Conservation (phyloP, 768 basidiomycete genomes). For the Amyloporia xantha region DNA sequence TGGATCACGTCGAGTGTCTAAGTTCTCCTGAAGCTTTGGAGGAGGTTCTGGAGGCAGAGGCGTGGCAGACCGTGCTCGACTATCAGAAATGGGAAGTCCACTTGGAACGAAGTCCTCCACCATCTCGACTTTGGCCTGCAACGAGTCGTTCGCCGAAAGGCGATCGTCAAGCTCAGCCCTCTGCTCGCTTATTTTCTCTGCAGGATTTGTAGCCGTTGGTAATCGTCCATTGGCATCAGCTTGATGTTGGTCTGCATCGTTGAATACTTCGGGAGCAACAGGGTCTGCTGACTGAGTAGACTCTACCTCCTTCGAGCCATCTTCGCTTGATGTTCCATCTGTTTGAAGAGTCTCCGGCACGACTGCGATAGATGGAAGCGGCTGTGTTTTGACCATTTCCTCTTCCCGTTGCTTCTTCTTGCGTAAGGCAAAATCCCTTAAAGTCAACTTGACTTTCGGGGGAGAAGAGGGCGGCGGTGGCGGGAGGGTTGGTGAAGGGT, state of each 20-base stretch:
- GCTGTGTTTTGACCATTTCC: conserved; percentile 1
- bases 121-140: conserved; percentile 13
- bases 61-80: background rate
- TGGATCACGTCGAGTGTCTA: background rate
- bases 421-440: conserved; percentile 51
- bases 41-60: background rate
- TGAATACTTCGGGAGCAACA: background rate
- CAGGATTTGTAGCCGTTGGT: background rate
- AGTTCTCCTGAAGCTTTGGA: too few relatives aligned
- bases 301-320: background rate
- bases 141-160: background rate
- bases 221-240: background rate
- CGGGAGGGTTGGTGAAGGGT: background rate
- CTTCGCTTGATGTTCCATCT: background rate
- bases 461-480: conserved; percentile 22
- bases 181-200: background rate
- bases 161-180: background rate
- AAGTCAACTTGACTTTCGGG: conserved; percentile 45
- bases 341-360: background rate
- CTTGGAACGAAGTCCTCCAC: conserved; percentile 6
- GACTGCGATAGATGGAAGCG: background rate
- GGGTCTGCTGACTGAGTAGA: background rate
- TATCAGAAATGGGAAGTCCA: background rate
- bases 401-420: conserved; percentile 50
- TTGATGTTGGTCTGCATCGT: background rate